Evolutionary conservation across 495 filamentous ascomycete species (phyloP).

Genomic region (Daldinia childiae): DNA sequence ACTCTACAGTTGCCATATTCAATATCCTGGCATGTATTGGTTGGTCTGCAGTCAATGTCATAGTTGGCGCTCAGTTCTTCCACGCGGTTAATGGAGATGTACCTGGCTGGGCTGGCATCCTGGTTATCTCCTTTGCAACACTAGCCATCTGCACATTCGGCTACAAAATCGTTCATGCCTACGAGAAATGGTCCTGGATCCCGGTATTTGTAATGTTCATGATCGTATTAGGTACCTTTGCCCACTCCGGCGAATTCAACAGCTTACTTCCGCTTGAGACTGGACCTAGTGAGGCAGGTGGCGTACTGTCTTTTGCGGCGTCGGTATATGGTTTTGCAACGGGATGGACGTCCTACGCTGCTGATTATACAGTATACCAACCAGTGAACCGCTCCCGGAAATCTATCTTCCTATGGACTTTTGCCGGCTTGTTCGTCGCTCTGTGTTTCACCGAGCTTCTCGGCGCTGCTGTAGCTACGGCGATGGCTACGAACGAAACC

Average conservation of each 20-base stretch:
- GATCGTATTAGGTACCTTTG: conserved; percentile 77
- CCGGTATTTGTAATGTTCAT: conserved; percentile 81
- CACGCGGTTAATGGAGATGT: conserved; percentile 76
- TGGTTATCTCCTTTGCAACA: conserved; percentile 78
- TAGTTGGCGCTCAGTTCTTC: conserved; percentile 85
- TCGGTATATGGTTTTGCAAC: conserved; percentile 81
- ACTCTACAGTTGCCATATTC: conserved; percentile 68
- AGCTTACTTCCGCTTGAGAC: conserved; percentile 69
- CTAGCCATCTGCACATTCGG: conserved; percentile 77
- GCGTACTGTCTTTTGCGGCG: conserved; percentile 75
- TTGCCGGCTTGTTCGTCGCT: conserved; percentile 73
- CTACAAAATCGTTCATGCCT: conserved; percentile 82
- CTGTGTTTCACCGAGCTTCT: conserved; percentile 83
- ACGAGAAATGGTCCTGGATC: conserved; percentile 84
- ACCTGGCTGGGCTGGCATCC: conserved; percentile 78
- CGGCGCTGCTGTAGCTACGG: conserved; percentile 76
- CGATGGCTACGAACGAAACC: conserved; percentile 62
- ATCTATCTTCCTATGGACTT: conserved; percentile 75
- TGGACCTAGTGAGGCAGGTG: conserved; percentile 70
- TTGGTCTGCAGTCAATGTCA: conserved; percentile 79
- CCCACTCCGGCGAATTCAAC: conserved; percentile 75
- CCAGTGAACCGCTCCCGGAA: conserved; percentile 65
- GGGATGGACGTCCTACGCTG: conserved; percentile 81
- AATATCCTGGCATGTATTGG: conserved; percentile 81
- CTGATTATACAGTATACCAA: conserved; percentile 88